Evolutionary conservation across 2,329 filamentous ascomycete species (phyloP), one percentile per base, ranked within the genome.

Genomic region (Colletotrichum godetiae): DNA sequence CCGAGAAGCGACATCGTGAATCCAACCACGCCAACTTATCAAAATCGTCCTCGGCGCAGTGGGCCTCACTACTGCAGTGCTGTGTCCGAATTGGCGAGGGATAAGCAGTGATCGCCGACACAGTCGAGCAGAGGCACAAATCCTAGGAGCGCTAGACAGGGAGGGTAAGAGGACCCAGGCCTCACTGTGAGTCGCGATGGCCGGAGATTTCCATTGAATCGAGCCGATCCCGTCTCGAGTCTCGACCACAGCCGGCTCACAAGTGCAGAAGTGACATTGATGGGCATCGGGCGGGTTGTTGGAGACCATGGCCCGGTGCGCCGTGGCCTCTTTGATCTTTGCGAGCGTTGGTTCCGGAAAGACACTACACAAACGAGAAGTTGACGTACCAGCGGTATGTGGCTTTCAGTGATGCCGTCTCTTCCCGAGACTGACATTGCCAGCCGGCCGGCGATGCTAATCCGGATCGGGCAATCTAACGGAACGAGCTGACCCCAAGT

Each of bases 391-490:
- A 67, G 31, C 70, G 60, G 70, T 67, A 37, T 46, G 24, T 35
- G 53, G n/a, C n/a, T 37, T 61, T 22, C 55, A 59, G 46, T n/a
- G 69, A 42, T 24, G 42, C 69, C 69, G 53, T 68, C 64, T 24
- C 65, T 63, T 68, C 57, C 69, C 69, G 52, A 68, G 42, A 46
- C 52, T 53, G 42, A 31, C 65, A 68, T 24, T 42, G 24, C 53
- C 42, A 42, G 58, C 42, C 37, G 15, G 31, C 22, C 49, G 55
- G 22, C 22, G 29, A 42, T 64, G 59, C 69, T 49, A 72, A 33
- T 37, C 69, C 37, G 53, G n/a, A 46, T 69, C 58, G 24, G 59
- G 37, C 27, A 68, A 42, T 22, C 53, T 56, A 27, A 37, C 59
- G 66, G 69, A 72, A 64, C 58, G 27, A 53, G 37, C 24, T 55